Evolutionary conservation across 2,329 filamentous ascomycete genomes (phyloP), one percentile per base, ranked within the genome.

Genomic region (Cladophialophora chaetospira): DNA sequence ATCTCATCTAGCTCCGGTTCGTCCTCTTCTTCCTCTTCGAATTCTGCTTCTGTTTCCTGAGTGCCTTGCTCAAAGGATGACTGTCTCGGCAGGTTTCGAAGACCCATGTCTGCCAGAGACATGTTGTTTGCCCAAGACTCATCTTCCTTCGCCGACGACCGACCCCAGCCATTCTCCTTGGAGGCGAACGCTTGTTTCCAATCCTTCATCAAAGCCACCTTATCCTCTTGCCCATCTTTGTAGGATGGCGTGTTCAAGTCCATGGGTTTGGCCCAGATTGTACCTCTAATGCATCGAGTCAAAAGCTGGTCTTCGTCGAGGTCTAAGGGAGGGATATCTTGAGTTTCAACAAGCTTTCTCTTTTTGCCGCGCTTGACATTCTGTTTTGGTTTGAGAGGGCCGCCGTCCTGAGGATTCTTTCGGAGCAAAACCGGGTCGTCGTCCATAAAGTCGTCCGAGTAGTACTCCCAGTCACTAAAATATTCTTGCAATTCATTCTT

Each of bases 391-490:
- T 57, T 19, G 21, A 29, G 15, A 19, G 40, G 50, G 19, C 31
- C 25, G 25, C 53, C 45, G 17, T 33, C 62, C 53, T 62, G 60
- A 38, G 60, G 63, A 46, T 56, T 56, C 15, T 36, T 51, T 15
- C 54, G 62, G 43, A 63, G 11, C n/a, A 70, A 66, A 4, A 69
- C 71, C 13, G 73, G 70, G 29, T 76, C 74, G 50, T 75, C 73
- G 40, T 77, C 74, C 55, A 73, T 72, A 62, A 75, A 76, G 56
- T 77, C 74, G 50, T 77, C 74, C 11, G 74, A 73, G 42, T 75
- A 71, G 25, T 76, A 75, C 43, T 76, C 74, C 73, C 74, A 77
- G 60, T 78, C 76, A 48, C 72, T 74, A 63, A 69, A 74, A 44
- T 70, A 72, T 10, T 75, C 73, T 50, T 71, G 68, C 5, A 70